Percentiles rank a stretch among this genome's conserved stretches.
phyloP scores from a whole-genome alignment of 352 stramenopile species.

The Globisporangium carolinianum region DNA sequence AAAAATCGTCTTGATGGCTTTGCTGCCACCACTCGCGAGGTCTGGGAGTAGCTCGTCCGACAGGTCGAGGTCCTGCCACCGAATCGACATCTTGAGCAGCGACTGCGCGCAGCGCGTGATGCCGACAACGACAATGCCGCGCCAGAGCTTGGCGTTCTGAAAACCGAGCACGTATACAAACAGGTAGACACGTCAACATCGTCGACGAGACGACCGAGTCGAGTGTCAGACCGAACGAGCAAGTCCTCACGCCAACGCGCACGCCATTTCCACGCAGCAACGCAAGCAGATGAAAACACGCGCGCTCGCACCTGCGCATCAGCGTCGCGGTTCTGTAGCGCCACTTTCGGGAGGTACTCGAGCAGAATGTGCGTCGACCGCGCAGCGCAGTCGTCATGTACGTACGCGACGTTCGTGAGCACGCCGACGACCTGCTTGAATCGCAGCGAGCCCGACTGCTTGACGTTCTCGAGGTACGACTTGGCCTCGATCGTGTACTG shows the following conservation, averaged over 20 bases:
- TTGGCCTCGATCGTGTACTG: constrained; percentile 54
- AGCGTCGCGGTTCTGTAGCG: constrained; percentile 23
- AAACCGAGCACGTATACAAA: too few relatives aligned
- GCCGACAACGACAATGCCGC: constrained; percentile 33
- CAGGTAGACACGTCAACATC: too few relatives aligned
- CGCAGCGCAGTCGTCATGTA: constrained; percentile 12
- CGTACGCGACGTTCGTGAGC: constrained; percentile 51
- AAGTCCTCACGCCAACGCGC: too few relatives aligned
- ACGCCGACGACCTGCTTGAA: constrained; percentile 63
- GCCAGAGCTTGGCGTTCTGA: constrained; percentile 48
- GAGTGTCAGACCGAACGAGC: too few relatives aligned
- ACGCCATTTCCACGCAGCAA: too few relatives aligned
- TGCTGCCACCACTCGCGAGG: constrained; percentile 6
- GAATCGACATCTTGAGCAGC: constrained; percentile 63
- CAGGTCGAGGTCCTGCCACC: constrained; percentile 56
- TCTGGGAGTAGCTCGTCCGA: constrained; percentile 41
- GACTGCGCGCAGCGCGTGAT: constrained; percentile 59
- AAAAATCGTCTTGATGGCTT: constrained; percentile 29
- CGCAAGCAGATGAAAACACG: too few relatives aligned
- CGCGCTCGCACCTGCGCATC: constrained; percentile 23
- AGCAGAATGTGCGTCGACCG: constrained; percentile 11
- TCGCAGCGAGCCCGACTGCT: constrained; percentile 50
- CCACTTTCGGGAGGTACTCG: constrained; percentile 11
- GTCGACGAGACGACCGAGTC: too few relatives aligned
- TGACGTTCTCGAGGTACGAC: constrained; percentile 54